These are phyloP conservation scores for Suhomyces coccinellae DNA, from an alignment of 1,139 yeast species.

Conservation along the genomic window DNA sequence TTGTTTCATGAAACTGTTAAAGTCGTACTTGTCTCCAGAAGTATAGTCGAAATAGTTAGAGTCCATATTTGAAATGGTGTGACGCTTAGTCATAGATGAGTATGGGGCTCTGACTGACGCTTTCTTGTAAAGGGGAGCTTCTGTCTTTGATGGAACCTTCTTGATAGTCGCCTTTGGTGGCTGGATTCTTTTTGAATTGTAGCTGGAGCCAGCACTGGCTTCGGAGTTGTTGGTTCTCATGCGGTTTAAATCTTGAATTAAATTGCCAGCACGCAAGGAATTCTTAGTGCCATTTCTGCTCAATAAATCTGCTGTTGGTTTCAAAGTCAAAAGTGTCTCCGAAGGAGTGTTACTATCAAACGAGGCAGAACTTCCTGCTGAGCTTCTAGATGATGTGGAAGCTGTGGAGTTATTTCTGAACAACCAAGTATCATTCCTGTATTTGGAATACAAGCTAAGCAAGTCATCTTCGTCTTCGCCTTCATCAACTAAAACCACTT, in stretches of 20 bases:
- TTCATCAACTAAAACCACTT: constrained; percentile 47
- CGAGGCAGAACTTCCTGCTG: constrained; percentile 20
- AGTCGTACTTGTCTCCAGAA: constrained; percentile 32
- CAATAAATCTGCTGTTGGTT: constrained; percentile 12
- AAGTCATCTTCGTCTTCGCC: constrained; percentile 43
- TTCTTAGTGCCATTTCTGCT: constrained; percentile 12
- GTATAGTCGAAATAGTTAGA: constrained; percentile 35
- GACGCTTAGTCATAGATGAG: constrained; percentile 12
- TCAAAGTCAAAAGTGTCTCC: constrained; percentile 21
- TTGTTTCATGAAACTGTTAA: constrained; percentile 39
- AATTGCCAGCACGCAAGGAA: constrained; percentile 7
- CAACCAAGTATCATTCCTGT: constrained; percentile 33
- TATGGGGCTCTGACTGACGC: constrained; percentile 4
- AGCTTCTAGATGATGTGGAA: constrained; percentile 12
- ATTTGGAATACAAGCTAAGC: constrained; percentile 47
- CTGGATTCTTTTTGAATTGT: constrained; percentile 15
- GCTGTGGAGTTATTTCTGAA: constrained; percentile 18
- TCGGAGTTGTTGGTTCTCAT: constrained; percentile 10
- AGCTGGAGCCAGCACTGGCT: constrained; percentile 12
- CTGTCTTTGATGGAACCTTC: background rate
- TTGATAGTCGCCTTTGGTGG: constrained; percentile 10
- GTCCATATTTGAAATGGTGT: constrained; percentile 14
- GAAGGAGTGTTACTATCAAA: constrained; percentile 20
- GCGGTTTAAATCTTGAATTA: constrained; percentile 6
- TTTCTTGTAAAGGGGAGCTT: constrained; percentile 3